Evolutionary conservation across 495 filamentous ascomycete genomes (phyloP).

Genomic region (Bryoglossum gracile): DNA sequence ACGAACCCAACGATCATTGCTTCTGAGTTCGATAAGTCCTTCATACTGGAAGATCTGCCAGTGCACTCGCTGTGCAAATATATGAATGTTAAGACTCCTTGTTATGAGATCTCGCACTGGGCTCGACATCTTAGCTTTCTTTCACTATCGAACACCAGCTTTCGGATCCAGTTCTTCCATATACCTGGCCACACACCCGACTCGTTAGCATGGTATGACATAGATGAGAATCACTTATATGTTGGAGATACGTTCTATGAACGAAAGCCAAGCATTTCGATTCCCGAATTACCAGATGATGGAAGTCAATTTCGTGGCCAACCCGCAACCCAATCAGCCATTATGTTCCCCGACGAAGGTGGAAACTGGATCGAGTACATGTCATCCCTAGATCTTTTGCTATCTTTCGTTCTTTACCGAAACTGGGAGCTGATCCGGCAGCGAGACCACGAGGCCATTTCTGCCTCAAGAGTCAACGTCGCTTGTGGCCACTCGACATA

Average conservation of each 20-base stretch:
- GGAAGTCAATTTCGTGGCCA: constrained; percentile 5
- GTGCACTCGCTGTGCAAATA: constrained; percentile 29
- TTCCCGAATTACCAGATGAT: constrained; percentile 13
- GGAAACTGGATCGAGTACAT: constrained; percentile 28
- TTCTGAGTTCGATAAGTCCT: constrained; percentile 27
- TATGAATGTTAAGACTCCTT: constrained; percentile 23
- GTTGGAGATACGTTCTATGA: constrained; percentile 38
- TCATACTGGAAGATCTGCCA: constrained; percentile 29
- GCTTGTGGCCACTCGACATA: constrained; percentile 28
- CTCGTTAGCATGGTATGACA: constrained; percentile 35
- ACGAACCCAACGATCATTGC: constrained; percentile 28
- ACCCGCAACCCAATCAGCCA: constrained; percentile 21
- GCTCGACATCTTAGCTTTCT: constrained; percentile 27
- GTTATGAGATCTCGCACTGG: constrained; percentile 32
- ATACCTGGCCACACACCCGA: constrained; percentile 38
- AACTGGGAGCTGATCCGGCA: constrained; percentile 16
- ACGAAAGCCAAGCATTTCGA: constrained; percentile 19
- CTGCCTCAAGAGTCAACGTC: constrained; percentile 19
- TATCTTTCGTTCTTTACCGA: constrained; percentile 22
- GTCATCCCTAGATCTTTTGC: constrained; percentile 24
- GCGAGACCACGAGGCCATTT: not conserved
- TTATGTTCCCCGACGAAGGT: constrained; percentile 30
- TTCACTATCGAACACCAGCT: constrained; percentile 1
- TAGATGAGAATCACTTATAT: constrained; percentile 31
- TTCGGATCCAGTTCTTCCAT: constrained; percentile 32